These are phyloP conservation scores for Alternaria sp. DNA, from an alignment of 2,329 filamentous ascomycete genomes.

Conservation along the genomic window DNA sequence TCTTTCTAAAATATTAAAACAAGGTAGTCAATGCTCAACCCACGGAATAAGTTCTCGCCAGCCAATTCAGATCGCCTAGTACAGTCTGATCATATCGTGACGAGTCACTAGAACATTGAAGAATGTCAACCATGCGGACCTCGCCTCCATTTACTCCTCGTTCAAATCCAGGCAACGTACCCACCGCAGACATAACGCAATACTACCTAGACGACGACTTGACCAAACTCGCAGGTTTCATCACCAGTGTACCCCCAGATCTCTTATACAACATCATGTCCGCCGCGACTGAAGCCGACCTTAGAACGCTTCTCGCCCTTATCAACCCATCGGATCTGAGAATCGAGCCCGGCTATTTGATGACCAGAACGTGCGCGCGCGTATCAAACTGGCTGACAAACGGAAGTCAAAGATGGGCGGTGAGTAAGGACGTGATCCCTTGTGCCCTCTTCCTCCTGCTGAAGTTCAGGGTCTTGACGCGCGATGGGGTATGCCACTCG, in stretches of 20 bases:
- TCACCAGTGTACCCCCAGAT: neutral
- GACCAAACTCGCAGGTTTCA: neutral
- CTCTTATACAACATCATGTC: neutral
- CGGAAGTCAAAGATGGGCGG: neutral
- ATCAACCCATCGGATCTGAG: neutral
- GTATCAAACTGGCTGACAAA: neutral
- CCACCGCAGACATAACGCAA: neutral
- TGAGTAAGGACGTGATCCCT: neutral
- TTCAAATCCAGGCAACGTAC: neutral
- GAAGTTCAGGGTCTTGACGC: neutral
- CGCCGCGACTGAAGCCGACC: neutral
- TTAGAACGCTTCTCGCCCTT: neutral
- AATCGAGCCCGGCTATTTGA: neutral
- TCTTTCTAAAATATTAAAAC: neutral
- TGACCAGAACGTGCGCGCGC: neutral
- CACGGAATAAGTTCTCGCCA: neutral
- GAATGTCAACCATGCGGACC: neutral
- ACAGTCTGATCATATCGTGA: neutral
- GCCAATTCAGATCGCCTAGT: too few species aligned
- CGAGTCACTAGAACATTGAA: fast-evolving
- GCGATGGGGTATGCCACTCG: neutral
- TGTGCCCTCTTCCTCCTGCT: neutral
- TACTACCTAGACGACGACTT: neutral
- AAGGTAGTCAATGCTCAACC: neutral
- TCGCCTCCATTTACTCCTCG: neutral